Evolutionary conservation across 1,284 basidiomycete species (phyloP).

Genomic region (Takashimella koratensis): DNA sequence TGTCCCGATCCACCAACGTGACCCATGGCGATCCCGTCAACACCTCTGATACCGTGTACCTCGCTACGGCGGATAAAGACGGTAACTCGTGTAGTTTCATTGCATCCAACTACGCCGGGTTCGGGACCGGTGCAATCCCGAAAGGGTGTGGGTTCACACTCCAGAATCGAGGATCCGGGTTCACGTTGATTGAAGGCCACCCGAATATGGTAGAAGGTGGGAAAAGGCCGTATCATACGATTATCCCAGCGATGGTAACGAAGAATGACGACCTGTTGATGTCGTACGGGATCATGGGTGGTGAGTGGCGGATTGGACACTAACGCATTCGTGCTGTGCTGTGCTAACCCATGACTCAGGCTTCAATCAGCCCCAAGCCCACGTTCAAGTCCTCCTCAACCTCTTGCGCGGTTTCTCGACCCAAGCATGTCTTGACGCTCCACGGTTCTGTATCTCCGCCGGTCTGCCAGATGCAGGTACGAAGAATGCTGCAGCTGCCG

Average conservation of each 20-base stretch:
- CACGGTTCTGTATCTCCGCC: conserved; percentile 86
- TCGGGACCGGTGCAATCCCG: conserved; percentile 68
- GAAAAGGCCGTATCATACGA: conserved; percentile 92
- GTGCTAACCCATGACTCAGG: conserved; percentile 32
- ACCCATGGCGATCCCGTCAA: conserved; percentile 54
- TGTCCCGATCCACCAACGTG: conserved; percentile 61
- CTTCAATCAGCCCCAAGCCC: conserved; percentile 23
- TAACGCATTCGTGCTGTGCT: neutral
- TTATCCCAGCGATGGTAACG: conserved; percentile 86
- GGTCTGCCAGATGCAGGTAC: conserved; percentile 63
- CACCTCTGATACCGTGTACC: conserved; percentile 93
- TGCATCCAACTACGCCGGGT: conserved; percentile 75
- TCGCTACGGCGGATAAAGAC: conserved; percentile 79
- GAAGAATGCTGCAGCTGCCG: conserved; percentile 46
- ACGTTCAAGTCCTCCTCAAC: conserved; percentile 66
- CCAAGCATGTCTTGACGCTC: conserved; percentile 83
- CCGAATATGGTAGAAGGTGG: conserved; percentile 75
- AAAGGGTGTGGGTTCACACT: conserved; percentile 92
- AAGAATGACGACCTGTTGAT: conserved; percentile 73
- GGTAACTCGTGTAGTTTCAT: conserved; percentile 95
- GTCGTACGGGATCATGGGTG: conserved; percentile 85
- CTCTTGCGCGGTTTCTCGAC: conserved; percentile 78
- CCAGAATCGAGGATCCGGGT: conserved; percentile 87
- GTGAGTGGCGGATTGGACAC: conserved; percentile 14
- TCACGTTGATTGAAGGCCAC: conserved; percentile 72